phyloP scores from a whole-genome alignment of 2,329 filamentous ascomycete genomes.

The Chrysoporthe cubensis region DNA sequence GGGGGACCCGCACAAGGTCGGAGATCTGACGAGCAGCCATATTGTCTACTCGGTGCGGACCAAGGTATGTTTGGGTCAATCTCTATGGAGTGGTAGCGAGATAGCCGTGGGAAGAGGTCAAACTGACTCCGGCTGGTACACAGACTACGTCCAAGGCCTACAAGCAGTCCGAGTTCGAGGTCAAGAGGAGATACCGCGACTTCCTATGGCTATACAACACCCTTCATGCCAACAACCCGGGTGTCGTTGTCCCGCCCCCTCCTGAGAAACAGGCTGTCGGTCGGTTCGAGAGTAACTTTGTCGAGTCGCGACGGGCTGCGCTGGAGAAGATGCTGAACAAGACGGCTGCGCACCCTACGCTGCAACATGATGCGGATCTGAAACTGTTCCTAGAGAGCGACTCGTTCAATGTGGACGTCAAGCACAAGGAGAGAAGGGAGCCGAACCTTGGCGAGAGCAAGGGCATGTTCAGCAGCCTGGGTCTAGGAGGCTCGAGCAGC shows the following conservation, averaged over 20 bases:
- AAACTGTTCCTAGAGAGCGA: conserved; percentile 98
- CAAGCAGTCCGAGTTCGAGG: conserved; percentile 87
- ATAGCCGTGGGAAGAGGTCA: neutral
- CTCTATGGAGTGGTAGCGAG: neutral
- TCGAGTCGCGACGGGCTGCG: conserved; percentile 87
- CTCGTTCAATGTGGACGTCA: conserved; percentile 92
- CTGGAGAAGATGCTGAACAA: conserved; percentile 99
- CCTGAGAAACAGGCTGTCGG: conserved; percentile 98
- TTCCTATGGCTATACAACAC: conserved; percentile 98
- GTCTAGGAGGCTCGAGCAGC: conserved; percentile 72
- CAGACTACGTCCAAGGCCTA: conserved; percentile 96
- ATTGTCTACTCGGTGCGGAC: conserved; percentile 97
- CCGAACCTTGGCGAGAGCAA: conserved; percentile 87
- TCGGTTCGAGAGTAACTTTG: conserved; percentile 94
- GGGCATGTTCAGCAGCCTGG: conserved; percentile 85
- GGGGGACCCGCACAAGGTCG: conserved; percentile 96
- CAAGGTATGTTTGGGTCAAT: conserved; percentile 60
- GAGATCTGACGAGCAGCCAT: conserved; percentile 93
- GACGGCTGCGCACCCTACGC: conserved; percentile 81
- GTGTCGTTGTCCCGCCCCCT: conserved; percentile 91
- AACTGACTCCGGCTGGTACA: conserved; percentile 30
- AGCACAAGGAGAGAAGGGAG: conserved; percentile 94
- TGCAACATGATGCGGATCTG: conserved; percentile 91
- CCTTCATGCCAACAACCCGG: conserved; percentile 91
- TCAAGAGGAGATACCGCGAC: conserved; percentile 92